Percentiles rank a stretch among this genome's conserved stretches.
Evolutionary conservation across 768 basidiomycete genomes (phyloP).

Genomic region (Lyophyllum semitale): DNA sequence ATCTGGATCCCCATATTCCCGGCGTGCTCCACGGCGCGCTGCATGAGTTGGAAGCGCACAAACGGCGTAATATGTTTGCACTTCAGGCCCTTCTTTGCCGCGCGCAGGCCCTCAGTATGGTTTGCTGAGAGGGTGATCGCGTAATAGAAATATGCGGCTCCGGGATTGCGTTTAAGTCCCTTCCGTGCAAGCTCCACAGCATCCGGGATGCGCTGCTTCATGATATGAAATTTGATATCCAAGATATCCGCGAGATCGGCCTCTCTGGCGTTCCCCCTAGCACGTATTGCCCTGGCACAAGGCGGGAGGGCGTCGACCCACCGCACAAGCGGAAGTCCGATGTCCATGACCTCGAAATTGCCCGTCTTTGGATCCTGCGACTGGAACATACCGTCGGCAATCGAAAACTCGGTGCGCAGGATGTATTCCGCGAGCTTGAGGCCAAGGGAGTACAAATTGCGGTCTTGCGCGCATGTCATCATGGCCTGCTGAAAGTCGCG

Average conservation of each 20-base stretch:
- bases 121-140: slow-evolving; percentile 54
- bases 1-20: slow-evolving; percentile 54
- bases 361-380: slow-evolving; percentile 44
- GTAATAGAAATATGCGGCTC: slow-evolving; percentile 67
- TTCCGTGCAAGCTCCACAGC: slow-evolving; percentile 49
- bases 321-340: slow-evolving; percentile 60
- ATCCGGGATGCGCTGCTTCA: slow-evolving; percentile 47
- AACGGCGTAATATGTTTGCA: slow-evolving; percentile 56
- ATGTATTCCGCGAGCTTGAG: slow-evolving; percentile 50
- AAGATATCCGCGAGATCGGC: slow-evolving; percentile 62
- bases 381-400: slow-evolving; percentile 59
- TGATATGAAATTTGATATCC: slow-evolving; percentile 61
- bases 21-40: slow-evolving; percentile 64
- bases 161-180: slow-evolving; percentile 54
- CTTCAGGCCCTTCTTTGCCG: slow-evolving; percentile 67
- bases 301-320: slow-evolving; percentile 62
- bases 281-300: slow-evolving; percentile 59
- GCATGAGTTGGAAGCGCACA: slow-evolving; percentile 55
- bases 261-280: slow-evolving; percentile 39
- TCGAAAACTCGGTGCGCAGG: slow-evolving; percentile 59
- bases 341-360: slow-evolving; percentile 35
- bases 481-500: slow-evolving; percentile 54
- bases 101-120: slow-evolving; percentile 52
- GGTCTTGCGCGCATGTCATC: slow-evolving; percentile 46
- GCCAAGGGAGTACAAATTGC: slow-evolving; percentile 54